Conservation (phyloP, 163 green algal genomes). For the Scenedesmus sp. region DNA sequence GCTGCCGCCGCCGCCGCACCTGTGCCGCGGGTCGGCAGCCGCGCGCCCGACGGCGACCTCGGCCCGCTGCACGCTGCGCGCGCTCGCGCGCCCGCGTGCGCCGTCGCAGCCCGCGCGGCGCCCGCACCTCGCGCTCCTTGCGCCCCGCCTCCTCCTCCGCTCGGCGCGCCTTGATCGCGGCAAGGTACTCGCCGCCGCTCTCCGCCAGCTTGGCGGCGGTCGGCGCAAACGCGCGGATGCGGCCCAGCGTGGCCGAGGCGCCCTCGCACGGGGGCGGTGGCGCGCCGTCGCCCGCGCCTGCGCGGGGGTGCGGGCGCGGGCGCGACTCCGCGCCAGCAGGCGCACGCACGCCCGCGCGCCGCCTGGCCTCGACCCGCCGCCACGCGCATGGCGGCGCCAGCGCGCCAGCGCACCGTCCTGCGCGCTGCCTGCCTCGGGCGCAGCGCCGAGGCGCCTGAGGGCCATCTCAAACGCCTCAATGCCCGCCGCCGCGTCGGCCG, state of each 20-base stretch:
- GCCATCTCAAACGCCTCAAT: constrained; percentile 83
- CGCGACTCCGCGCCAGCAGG: no score
- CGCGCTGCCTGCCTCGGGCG: not conserved
- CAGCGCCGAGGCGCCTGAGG: constrained; percentile 65
- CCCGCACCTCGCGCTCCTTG: constrained; percentile 62
- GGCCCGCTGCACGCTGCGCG: not conserved
- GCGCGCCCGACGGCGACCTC: not conserved
- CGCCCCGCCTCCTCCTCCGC: constrained; percentile 57
- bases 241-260: constrained; percentile 37
- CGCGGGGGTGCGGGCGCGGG: no score
- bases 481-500: constrained; percentile 58
- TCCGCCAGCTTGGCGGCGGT: constrained; percentile 57
- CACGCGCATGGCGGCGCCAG: not conserved
- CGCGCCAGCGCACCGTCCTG: not conserved
- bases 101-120: not conserved
- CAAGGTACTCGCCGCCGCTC: constrained; percentile 62
- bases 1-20: constrained; percentile 51
- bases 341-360: no score
- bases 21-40: not conserved
- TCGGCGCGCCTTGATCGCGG: constrained; percentile 53
- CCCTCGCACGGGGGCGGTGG: not conserved
- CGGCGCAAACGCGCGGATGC: constrained; percentile 51
- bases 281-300: not conserved
- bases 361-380: constrained; percentile 2
- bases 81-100: no score